Percentiles rank a stretch among this genome's conserved stretches.
These are phyloP conservation scores for Ogataea nakhonphanomensis DNA, from an alignment of 805 yeast genomes.

Conservation along the genomic window DNA sequence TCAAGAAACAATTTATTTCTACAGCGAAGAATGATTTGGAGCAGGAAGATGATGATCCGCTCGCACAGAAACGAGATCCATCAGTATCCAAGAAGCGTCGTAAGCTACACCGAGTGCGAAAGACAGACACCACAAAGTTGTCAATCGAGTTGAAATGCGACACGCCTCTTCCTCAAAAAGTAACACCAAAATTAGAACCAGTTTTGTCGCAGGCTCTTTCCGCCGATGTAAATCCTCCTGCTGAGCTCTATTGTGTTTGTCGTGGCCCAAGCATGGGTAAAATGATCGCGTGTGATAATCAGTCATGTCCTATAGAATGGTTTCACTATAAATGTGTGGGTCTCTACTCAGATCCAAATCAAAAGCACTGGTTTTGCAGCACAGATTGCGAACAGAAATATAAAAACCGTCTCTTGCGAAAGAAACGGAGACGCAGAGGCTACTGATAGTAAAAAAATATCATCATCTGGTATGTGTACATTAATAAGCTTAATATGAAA, in stretches of 20 bases:
- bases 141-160: not conserved
- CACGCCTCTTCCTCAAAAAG: not conserved
- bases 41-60: conserved; percentile 7
- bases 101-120: not conserved
- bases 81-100: not conserved
- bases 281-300: conserved; percentile 95
- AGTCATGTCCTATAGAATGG: conserved; percentile 88
- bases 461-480: conserved; percentile 5
- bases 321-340: conserved; percentile 96
- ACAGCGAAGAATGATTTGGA: conserved; percentile 1
- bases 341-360: conserved; percentile 82
- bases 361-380: conserved; percentile 80
- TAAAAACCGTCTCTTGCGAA: conserved; percentile 14
- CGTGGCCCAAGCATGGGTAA: conserved; percentile 65
- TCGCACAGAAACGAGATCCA: conserved; percentile 1
- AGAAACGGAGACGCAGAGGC: conserved; percentile 18
- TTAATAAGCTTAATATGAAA: not conserved
- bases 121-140: not conserved
- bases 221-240: conserved; percentile 17
- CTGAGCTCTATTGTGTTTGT: conserved; percentile 45
- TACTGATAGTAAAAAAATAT: conserved; percentile 7
- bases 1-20: conserved; percentile 21
- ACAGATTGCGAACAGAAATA: conserved; percentile 47
- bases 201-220: conserved; percentile 4
- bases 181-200: conserved; percentile 4